Evolutionary conservation across 306 rosid species (phyloP), one percentile per base, ranked within the genome.

Genomic region (Glycine latifolia): DNA sequence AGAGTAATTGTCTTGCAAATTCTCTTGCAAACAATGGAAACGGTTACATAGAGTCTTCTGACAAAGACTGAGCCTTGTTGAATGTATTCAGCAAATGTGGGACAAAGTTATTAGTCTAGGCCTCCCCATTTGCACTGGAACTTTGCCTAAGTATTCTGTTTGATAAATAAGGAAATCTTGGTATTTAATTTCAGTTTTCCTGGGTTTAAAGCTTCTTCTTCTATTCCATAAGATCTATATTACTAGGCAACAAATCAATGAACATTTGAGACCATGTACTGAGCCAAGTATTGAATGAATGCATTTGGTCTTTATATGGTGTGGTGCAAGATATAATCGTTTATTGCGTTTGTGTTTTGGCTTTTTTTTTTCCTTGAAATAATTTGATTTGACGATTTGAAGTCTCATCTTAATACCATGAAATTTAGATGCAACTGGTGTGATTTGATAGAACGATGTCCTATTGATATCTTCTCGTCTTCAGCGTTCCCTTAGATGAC

Each of bases 21-120:
- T 1, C 4, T 16, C 20, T 76, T 60, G 11, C 80, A 35, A 79
- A 60, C 26, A 26, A 15, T 66, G 76, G 74, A 76, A 73, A 39
- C 75, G 41, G 41, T 46, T 68, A 58, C 65, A 1, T 46, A 43
- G 83, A 72, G 76, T 77, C 31, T 77, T 54, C 55, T 63, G 68
- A 48, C 53, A 67, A 63, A 68, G 75, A 77, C 59, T 72, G 26
- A 54, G 74, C 77, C 74, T 78, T 76, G 71, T 33, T 76, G 76
- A 49, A 60, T 49, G 79, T 78, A 65, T 73, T 74, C 60, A 59
- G 56, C 78, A 52, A 67, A 43, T 54, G 50, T 50, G 6, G 53
- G 76, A 37, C 17, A 62, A 41, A 74, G 74, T 49, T 20, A 20
- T 20, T 20, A 20, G 20, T 20, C 20, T 20, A 20, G 20, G 20